Base-by-base conservation (phyloP, 2,329 filamentous ascomycete genomes). In the Pseudocercospora crystallina region DNA sequence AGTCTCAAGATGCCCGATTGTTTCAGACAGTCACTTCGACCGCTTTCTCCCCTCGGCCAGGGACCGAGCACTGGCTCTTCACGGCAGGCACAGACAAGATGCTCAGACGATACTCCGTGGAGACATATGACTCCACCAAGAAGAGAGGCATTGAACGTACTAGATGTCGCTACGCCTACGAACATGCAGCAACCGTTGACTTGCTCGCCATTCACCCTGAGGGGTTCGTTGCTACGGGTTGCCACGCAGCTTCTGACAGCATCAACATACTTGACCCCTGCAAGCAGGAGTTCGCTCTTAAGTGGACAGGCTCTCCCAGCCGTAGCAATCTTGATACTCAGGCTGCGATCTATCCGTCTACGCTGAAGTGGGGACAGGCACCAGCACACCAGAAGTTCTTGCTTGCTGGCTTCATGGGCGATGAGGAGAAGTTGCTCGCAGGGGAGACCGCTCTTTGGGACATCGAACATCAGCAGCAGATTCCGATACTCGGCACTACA, bases 371-470 rank as follows among this genome's bases (percentile, higher is more conserved):
- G 76, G 79, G 79, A 0, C 54, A 60, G 12, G 65, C 65, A 10
- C 43, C 63, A 4, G 51, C 56, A 1, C 72, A 72, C 5, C 68
- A 64, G 12, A 61, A 74, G 14, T 68, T 76, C 7, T 65, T 85
- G 5, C 73, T 82, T 13, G 80, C 76, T 10, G 82, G 82, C 0
- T 81, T 84, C 61, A 75, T 65, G 37, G 61, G 63, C 12, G 63
- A 69, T 8, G 67, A 70, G 10, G 65, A 71, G 5, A 58, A 66
- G 8, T 67, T 73, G 13, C 69, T 66, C 5, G 71, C 70, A 32
- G 82, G 82, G 2, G 76, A 82, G 51, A 70, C 82, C 8, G 76
- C 73, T 35, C 56, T 82, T 1, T 85, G 80, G 80, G 73, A 77
- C 53, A 59, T 81, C 2, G 61, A 67, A 11, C 71, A 75, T 31